phyloP scores from a whole-genome alignment of 2,329 filamentous ascomycete species.

The Plenodomus lindquistii region DNA sequence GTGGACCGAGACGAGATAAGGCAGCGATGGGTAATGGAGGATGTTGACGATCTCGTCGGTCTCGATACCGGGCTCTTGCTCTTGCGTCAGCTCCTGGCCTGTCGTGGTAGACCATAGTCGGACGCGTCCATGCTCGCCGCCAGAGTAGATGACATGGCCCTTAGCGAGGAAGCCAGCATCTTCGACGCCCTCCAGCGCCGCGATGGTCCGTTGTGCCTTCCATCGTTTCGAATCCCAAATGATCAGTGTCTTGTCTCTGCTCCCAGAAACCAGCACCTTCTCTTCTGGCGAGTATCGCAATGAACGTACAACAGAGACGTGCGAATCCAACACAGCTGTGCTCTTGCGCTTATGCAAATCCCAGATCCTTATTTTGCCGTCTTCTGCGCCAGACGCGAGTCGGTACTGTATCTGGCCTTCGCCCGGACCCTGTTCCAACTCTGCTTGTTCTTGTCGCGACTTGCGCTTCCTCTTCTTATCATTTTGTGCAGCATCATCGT shows the following conservation, averaged over 20 bases:
- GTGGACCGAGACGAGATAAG: constrained; percentile 79
- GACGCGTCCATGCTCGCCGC: constrained; percentile 79
- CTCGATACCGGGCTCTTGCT: constrained; percentile 65
- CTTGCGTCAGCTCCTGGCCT: constrained; percentile 77
- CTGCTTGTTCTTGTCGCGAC: constrained; percentile 50
- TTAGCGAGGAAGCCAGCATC: constrained; percentile 76
- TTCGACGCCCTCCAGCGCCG: constrained; percentile 84
- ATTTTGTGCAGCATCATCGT: constrained; percentile 48
- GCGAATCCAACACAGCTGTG: constrained; percentile 80
- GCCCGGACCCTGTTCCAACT: constrained; percentile 47
- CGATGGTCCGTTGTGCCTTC: constrained; percentile 79
- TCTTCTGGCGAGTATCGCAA: constrained; percentile 78
- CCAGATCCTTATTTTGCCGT: constrained; percentile 91
- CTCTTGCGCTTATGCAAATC: constrained; percentile 83
- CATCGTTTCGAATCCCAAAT: constrained; percentile 88
- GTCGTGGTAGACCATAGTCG: constrained; percentile 81
- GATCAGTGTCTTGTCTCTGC: constrained; percentile 91
- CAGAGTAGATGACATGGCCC: constrained; percentile 77
- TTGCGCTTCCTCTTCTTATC: constrained; percentile 46
- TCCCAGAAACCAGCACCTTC: constrained; percentile 77
- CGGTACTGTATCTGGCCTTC: constrained; percentile 67
- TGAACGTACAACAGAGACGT: constrained; percentile 91
- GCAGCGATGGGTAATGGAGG: constrained; percentile 66
- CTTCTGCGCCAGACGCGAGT: constrained; percentile 88
- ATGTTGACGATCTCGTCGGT: constrained; percentile 72